These are phyloP conservation scores for Paracamarosporium sp. DNA, from an alignment of 2,329 filamentous ascomycete species.

Conservation along the genomic window DNA sequence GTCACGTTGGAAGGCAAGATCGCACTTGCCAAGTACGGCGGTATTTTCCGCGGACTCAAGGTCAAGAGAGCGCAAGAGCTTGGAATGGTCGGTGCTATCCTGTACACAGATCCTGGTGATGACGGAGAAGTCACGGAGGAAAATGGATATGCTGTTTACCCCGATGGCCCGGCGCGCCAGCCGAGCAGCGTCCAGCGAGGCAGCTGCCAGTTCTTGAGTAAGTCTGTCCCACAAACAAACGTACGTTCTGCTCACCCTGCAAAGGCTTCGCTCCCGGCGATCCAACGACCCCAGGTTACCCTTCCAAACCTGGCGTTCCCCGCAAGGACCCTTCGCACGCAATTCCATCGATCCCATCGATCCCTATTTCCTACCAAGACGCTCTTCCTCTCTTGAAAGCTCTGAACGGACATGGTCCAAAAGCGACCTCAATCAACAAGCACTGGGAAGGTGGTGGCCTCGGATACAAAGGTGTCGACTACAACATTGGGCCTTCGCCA, in stretches of 20 bases:
- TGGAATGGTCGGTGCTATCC: conserved; percentile 82
- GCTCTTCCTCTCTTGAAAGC: conserved; percentile 87
- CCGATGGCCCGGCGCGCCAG: conserved; percentile 84
- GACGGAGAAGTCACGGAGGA: conserved; percentile 82
- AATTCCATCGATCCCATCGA: conserved; percentile 85
- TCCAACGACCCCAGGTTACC: conserved; percentile 92
- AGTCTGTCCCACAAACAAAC: conserved; percentile 11
- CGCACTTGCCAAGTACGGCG: conserved; percentile 83
- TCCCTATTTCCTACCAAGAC: conserved; percentile 89
- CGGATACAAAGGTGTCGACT: conserved; percentile 79
- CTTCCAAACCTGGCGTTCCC: conserved; percentile 87
- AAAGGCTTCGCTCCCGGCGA: conserved; percentile 69
- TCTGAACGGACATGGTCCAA: conserved; percentile 86
- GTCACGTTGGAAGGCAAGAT: conserved; percentile 84
- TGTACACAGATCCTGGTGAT: conserved; percentile 89
- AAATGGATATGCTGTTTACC: conserved; percentile 81
- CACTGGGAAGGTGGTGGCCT: conserved; percentile 78
- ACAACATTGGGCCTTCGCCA: conserved; percentile 85
- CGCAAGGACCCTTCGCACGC: conserved; percentile 72
- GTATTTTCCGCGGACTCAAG: conserved; percentile 88
- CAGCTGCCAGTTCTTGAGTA: conserved; percentile 70
- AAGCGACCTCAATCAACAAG: conserved; percentile 74
- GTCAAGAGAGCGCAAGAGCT: conserved; percentile 91
- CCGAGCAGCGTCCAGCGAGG: conserved; percentile 90
- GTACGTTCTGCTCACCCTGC: conserved; percentile 17